Evolutionary conservation across 2,329 filamentous ascomycete species (phyloP), one percentile per base, ranked within the genome.

Genomic region (Aspergillus terreus): DNA sequence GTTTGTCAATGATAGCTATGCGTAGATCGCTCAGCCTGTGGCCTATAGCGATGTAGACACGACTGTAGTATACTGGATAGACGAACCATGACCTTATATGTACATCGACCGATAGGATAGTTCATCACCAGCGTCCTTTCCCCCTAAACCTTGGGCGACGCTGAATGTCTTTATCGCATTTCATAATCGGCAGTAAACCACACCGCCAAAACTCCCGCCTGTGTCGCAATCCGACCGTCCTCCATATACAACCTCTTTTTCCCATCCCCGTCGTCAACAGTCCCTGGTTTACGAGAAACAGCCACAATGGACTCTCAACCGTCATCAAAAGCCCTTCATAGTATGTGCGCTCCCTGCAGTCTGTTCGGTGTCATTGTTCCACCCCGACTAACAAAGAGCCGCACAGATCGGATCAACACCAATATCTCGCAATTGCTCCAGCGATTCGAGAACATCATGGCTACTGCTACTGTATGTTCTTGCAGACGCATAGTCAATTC

Each of bases 391-490:
- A 45, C 21, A 50, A 33, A 27, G 35, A 19, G 47, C 46, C 10
- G 17, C 5, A 17, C 56, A 77, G 75, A 69, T 49, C 75, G 74
- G 52, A 72, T 77, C 58, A 73, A 74, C 54, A 63, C 64, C 51
- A 66, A 77, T 54, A 66, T 77, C 53, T 68, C 71, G 15, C 72
- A 75, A 53, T 64, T 78, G 30, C 66, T 82, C 17, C 76, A 78
- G 58, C 76, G 78, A 33, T 83, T 81, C 61, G 76, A 82, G 53
- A 79, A 78, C 40, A 78, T 83, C 46, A 73, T 84, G 59, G 73
- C 76, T 6, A 77, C 78, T 38, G 76, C 80, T 9, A 75, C 77
- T 3, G 79, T 82, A 63, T 52, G 64, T 51, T 33, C 44, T 41
- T 5, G 36, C 46, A 14, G 6, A 23, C 6, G 6, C 19, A 19